Evolutionary conservation across 2,329 filamentous ascomycete genomes (phyloP), one percentile per base, ranked within the genome.

Genomic region (Capronia coronata): DNA sequence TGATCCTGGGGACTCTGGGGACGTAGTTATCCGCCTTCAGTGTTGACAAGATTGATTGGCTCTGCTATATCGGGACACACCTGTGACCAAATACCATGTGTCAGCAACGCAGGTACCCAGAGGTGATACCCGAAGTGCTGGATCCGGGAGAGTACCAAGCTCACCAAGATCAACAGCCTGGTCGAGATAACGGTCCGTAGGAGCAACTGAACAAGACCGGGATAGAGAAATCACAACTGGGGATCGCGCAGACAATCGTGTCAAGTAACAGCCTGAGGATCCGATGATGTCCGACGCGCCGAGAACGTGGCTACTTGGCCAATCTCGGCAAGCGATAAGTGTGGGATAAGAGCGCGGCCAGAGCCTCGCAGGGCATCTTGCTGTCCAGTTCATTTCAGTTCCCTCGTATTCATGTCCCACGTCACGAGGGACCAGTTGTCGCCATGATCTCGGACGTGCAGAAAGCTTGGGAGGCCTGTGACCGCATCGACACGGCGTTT

Each of bases 401-500:
- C 13, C 25, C 48, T 23, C 19, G 5, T 35, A n/a, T 14, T 46
- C 18, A 16, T 21, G 13, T 18, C 11, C 30, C 34, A 35, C 16
- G 23, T 34, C 21, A 29, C 43, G 34, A 34, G 13, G 16, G 3
- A n/a, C 16, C 25, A 22, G 23, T 25, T 25, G 18, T 25, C 40
- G 34, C 40, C 42, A 56, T 64, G 43, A 59, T 64, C 27, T 64
- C 65, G n/a, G 59, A 65, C 7, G 64, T 71, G n/a, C 58, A 70
- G 32, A 54, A 68, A 34, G 73, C 71, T 16, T 77, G 74, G 73
- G 71, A 75, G 46, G 67, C 69, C 42, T 77, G 75, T 62, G 70
- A 74, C 61, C 70, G 72, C 52, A 74, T 63, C n/a, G 75, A 77
- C 57, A 76, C 75, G 0, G 63, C 73, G 38, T 75, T 75, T 59